phyloP scores from a whole-genome alignment of 176 grass and related monocot species.

The Eragrostis nindensis region DNA sequence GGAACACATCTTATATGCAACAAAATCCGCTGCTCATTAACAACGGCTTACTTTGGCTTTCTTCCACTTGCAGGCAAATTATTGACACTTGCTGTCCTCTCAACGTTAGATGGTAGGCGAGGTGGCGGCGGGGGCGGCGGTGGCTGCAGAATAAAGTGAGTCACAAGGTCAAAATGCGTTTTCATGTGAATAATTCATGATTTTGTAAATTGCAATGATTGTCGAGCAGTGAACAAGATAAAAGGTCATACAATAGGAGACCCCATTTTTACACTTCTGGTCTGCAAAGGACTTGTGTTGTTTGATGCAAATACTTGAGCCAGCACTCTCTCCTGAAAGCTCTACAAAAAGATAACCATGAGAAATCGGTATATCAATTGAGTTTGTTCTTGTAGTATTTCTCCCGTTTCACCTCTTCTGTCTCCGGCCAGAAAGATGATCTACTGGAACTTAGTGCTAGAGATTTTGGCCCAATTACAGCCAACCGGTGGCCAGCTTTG shows the following conservation, averaged over 20 bases:
- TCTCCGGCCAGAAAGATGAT: neutral
- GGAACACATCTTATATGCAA: neutral
- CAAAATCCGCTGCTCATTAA: neutral
- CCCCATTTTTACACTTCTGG: constrained; percentile 32
- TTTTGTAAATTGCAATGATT: constrained; percentile 8
- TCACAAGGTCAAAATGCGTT: neutral
- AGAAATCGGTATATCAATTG: constrained; percentile 7
- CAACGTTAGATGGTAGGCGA: neutral
- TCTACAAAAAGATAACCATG: constrained; percentile 30
- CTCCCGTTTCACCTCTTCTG: neutral
- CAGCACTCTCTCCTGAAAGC: constrained; percentile 35
- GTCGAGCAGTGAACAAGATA: neutral
- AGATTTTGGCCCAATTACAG: neutral
- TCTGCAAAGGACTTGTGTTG: constrained; percentile 20
- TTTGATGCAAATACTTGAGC: constrained; percentile 28
- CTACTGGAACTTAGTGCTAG: constrained; percentile 10
- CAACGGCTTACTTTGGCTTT: constrained; percentile 71
- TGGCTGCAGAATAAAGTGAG: constrained; percentile 44
- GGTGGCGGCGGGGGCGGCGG: constrained; percentile 46
- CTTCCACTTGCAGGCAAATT: constrained; percentile 52
- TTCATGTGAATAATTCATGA: constrained; percentile 20
- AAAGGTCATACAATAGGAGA: constrained; percentile 51
- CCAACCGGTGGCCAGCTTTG: neutral
- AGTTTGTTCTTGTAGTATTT: constrained; percentile 7
- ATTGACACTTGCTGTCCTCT: constrained; percentile 45